phyloP scores from a whole-genome alignment of 2,329 filamentous ascomycete species.

The Nothophoma quercina region DNA sequence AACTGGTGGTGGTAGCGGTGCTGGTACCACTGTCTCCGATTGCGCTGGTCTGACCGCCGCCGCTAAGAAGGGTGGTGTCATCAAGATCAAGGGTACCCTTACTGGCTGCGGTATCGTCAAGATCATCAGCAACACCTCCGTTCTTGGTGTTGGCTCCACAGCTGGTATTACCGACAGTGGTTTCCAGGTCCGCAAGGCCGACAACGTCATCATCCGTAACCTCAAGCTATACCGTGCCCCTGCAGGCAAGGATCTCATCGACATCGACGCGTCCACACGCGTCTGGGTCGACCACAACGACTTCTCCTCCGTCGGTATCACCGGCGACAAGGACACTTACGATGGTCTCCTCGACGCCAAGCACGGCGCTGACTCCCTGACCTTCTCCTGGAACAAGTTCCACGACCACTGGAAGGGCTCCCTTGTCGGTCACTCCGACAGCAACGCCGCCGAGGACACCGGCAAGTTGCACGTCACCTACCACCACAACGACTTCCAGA shows the following conservation, averaged over 20 bases:
- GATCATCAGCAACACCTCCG: slow-evolving; percentile 35
- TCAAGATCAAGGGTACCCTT: slow-evolving; percentile 43
- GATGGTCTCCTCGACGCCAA: slow-evolving; percentile 64
- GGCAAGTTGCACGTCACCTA: slow-evolving; percentile 71
- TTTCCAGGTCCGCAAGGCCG: slow-evolving; percentile 60
- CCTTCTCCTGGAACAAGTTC: slow-evolving; percentile 60
- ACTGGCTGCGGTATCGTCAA: slow-evolving; percentile 43
- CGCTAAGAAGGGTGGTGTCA: slow-evolving; percentile 49
- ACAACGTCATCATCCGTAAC: slow-evolving; percentile 71
- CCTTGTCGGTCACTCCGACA: slow-evolving; percentile 66
- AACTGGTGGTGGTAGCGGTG: slow-evolving; percentile 63
- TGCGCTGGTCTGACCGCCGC: slow-evolving; percentile 60
- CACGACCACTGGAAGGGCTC: slow-evolving; percentile 70
- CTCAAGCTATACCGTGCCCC: slow-evolving; percentile 66
- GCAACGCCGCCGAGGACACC: slow-evolving; percentile 60
- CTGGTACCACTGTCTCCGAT: slow-evolving; percentile 62
- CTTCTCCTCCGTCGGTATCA: slow-evolving; percentile 61
- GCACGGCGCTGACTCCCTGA: slow-evolving; percentile 68
- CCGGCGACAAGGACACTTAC: slow-evolving; percentile 42
- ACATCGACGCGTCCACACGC: slow-evolving; percentile 64
- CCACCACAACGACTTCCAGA: slow-evolving; percentile 71
- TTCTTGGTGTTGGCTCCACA: slow-evolving; percentile 53
- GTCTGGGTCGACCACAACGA: slow-evolving; percentile 72
- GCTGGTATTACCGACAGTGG: slow-evolving; percentile 56
- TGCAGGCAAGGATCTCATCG: slow-evolving; percentile 65